phyloP scores from a whole-genome alignment of 2,329 filamentous ascomycete species.

The Penicillium expansum region DNA sequence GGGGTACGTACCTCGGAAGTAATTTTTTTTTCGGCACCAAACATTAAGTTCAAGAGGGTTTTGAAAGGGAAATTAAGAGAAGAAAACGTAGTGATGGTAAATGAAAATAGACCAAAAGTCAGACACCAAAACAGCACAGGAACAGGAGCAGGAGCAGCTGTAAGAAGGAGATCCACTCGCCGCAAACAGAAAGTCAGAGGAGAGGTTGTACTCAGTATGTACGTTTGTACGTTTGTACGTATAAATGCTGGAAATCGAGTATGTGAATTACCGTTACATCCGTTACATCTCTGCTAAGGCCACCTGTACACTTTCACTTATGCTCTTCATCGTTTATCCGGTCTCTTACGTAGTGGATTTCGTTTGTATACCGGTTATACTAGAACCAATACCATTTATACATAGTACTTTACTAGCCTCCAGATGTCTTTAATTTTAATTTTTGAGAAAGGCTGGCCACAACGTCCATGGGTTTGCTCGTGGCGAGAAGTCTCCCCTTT shows the following conservation, averaged over 20 bases:
- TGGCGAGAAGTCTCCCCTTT: slow-evolving; percentile 6
- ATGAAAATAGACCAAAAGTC: not conserved
- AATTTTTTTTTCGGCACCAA: slow-evolving; percentile 10
- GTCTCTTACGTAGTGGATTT: not conserved
- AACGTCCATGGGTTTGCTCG: slow-evolving; percentile 2
- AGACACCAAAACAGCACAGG: not conserved
- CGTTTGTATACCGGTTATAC: not conserved
- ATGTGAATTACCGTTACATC: slow-evolving; percentile 1
- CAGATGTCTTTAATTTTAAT: not conserved
- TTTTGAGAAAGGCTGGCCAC: not conserved
- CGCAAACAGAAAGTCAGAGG: slow-evolving; percentile 1
- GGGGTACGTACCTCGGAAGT: slow-evolving; percentile 18
- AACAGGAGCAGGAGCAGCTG: not conserved
- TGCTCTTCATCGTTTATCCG: not conserved
- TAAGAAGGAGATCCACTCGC: not conserved
- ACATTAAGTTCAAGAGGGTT: not conserved
- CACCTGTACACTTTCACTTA: slow-evolving; percentile 4
- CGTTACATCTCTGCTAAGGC: not conserved
- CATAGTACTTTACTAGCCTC: not conserved
- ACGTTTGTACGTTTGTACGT: too few species aligned
- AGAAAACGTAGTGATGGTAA: not conserved
- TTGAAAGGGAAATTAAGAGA: not conserved
- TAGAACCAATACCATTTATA: not conserved
- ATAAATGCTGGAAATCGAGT: not conserved
- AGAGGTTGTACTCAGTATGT: too few species aligned